Base-by-base conservation (phyloP, 805 yeast genomes). In the Isabelozyma heimii region DNA sequence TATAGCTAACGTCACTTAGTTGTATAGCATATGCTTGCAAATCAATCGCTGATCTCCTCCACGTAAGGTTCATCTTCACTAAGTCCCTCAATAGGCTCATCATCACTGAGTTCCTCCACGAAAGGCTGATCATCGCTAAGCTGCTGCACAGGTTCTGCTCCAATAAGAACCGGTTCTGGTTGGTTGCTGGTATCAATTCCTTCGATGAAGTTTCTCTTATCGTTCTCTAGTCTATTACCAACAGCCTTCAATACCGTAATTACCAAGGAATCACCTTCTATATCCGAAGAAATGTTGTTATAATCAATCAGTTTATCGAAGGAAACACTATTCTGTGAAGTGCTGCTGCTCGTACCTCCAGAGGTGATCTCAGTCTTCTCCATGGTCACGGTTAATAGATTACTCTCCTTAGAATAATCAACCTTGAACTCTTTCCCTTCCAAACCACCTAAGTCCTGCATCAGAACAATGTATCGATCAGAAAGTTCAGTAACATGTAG, bases 371-470 rank as follows among this genome's bases (percentile, higher is more conserved):
- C 16, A 13, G 24, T 15, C 15, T 42, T 42, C 10, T 12, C 16
- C 44, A 42, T 42, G 14, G 44, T 42, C 15, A 42, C 44, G 5
- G 44, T 42, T n/a, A 42, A 16, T 16, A 12, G 35, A 15, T 42
- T 42, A 7, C 5, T 8, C 26, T 42, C 44, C 20, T 27, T 26
- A 5, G 44, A n/a, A 27, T 20, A 42, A 16, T 42, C 44, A 8
- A 42, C 24, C 27, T 42, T 42, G 37, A 42, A 42, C 20, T 42
- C 44, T 42, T 42, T 42, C 12, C 44, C 44, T n/a, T 42, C 44
- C 14, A 42, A 10, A 8, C 44, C 44, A 4, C 27, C 44, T 5
- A 15, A 9, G 15, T 42, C 44, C 8, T 28, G 9, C 44, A 42
- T 42, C 37, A 27, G 37, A 16, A 42, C 44, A 8, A 30, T 13